These are phyloP conservation scores for Zygosaccharomyces pseudobailii DNA, from an alignment of 1,139 yeast genomes.

Conservation along the genomic window DNA sequence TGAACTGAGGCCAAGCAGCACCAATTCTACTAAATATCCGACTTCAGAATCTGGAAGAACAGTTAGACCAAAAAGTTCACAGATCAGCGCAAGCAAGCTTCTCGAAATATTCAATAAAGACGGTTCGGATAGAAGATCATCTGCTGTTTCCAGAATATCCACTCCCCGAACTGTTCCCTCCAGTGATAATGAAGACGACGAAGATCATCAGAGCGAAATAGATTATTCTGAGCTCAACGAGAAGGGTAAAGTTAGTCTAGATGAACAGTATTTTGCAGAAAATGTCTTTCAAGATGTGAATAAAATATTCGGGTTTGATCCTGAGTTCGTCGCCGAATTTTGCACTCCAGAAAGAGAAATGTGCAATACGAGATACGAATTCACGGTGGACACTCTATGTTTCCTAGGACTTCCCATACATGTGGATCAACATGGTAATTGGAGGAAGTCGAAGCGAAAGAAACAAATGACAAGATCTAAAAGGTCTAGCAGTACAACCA, in stretches of 20 bases:
- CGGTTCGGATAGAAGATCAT: conserved; percentile 9
- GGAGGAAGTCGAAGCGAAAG: conserved; percentile 50
- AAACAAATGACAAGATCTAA: conserved; percentile 22
- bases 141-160: conserved; percentile 11
- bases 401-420: conserved; percentile 89
- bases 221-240: conserved; percentile 11
- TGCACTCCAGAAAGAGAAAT: conserved; percentile 76
- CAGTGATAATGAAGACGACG: conserved; percentile 7
- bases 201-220: conserved; percentile 10
- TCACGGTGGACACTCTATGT: conserved; percentile 77
- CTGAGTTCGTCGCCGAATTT: conserved; percentile 74
- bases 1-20: neutral
- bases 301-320: conserved; percentile 69
- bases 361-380: conserved; percentile 82
- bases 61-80: conserved; percentile 9
- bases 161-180: conserved; percentile 4
- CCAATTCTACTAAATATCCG: neutral
- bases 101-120: conserved; percentile 21
- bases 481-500: conserved; percentile 19
- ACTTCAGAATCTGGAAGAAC: conserved; percentile 7
- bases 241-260: conserved; percentile 17
- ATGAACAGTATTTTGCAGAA: conserved; percentile 25
- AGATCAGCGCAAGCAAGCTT: conserved; percentile 25
- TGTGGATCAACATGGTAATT: conserved; percentile 64
- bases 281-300: conserved; percentile 26